Conservation (phyloP, 805 yeast species). For the Soucietia sequanensis region DNA sequence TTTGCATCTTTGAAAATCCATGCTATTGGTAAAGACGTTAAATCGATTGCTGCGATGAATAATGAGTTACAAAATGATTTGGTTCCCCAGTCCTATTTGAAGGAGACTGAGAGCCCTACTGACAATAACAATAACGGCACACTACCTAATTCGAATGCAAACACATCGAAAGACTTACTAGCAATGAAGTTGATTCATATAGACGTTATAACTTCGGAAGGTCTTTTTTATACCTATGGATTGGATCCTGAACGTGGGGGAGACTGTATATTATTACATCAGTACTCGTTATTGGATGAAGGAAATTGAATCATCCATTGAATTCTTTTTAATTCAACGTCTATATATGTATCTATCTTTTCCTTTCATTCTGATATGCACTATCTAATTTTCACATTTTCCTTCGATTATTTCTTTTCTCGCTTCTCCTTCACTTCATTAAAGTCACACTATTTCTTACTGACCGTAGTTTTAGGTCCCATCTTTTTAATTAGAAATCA, state of each 20-base stretch:
- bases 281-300: slow-evolving; percentile 52
- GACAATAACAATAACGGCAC: slow-evolving; percentile 2
- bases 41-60: slow-evolving; percentile 46
- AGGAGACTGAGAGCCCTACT: slow-evolving; percentile 12
- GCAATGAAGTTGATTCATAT: slow-evolving; percentile 42
- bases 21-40: slow-evolving; percentile 38
- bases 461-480: no score
- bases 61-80: slow-evolving; percentile 29
- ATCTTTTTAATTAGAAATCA: no score
- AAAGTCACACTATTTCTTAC: no score
- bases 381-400: no score
- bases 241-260: slow-evolving; percentile 90
- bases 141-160: slow-evolving; percentile 6
- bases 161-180: slow-evolving; percentile 19
- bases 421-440: no score
- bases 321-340: no score
- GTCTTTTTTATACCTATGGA: slow-evolving; percentile 76
- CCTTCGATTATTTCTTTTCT: no score
- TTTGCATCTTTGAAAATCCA: slow-evolving; percentile 81
- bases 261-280: slow-evolving; percentile 78
- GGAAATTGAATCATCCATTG: no score
- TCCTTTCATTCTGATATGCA: no score
- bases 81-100: slow-evolving; percentile 28
- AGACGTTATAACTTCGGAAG: slow-evolving; percentile 77
- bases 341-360: no score